Percentiles rank a stretch among this genome's conserved stretches.
These are phyloP conservation scores for Silene vulgaris DNA, from an alignment of 179 eudicot species.

Conservation along the genomic window DNA sequence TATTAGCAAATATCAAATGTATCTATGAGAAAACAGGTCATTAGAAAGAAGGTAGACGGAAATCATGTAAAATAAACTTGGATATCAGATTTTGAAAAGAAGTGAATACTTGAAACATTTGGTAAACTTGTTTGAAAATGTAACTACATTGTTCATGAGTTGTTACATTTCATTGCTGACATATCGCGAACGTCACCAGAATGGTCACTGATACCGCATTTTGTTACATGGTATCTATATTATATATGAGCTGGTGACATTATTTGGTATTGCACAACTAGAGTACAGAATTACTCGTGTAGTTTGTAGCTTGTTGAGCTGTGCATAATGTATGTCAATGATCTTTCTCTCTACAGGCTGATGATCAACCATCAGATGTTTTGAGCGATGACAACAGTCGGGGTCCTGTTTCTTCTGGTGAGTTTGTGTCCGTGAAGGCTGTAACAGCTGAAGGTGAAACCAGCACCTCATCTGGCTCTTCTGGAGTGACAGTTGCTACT, in stretches of 20 bases:
- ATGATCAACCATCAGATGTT: slow-evolving; percentile 53
- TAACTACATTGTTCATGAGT: too few relatives aligned
- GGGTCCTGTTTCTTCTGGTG: slow-evolving; percentile 41
- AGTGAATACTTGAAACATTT: not conserved
- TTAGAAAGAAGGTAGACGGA: not conserved
- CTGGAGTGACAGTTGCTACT: slow-evolving; percentile 27
- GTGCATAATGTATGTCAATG: not conserved
- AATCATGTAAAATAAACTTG: too few relatives aligned
- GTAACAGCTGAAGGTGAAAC: slow-evolving; percentile 39
- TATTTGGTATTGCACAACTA: not conserved
- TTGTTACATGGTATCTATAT: not conserved
- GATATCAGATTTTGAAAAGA: not conserved
- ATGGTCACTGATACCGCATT: not conserved
- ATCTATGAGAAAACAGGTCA: not conserved
- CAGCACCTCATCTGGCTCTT: slow-evolving; percentile 36
- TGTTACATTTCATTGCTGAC: not conserved
- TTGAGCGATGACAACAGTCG: slow-evolving; percentile 46
- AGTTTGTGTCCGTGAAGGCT: slow-evolving; percentile 36
- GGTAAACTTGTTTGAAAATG: not conserved
- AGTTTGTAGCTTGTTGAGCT: not conserved
- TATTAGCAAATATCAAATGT: not conserved
- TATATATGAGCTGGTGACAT: not conserved
- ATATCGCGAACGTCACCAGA: not conserved
- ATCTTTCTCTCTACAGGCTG: slow-evolving; percentile 27
- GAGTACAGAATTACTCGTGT: not conserved